phyloP scores from a whole-genome alignment of 768 basidiomycete species.

The Lentinula aciculospora region DNA sequence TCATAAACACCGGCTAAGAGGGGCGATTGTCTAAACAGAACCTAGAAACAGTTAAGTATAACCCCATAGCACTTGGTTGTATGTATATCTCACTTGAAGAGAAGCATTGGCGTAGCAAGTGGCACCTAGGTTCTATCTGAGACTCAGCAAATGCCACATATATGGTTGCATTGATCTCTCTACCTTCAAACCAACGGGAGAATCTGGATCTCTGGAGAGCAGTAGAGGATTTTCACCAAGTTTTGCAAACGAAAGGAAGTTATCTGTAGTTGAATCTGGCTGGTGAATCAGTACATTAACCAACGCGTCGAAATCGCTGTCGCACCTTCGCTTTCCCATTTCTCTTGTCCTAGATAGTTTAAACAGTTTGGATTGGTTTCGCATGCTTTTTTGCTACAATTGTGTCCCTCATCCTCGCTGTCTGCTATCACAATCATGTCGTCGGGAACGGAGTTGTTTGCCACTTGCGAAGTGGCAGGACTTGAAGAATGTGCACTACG shows the following conservation, averaged over 20 bases:
- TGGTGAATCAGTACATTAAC: not conserved
- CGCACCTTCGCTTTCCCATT: slow-evolving; percentile 72
- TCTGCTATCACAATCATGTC: slow-evolving; percentile 71
- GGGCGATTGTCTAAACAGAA: slow-evolving; percentile 84
- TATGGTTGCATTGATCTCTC: slow-evolving; percentile 8
- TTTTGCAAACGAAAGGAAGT: slow-evolving; percentile 46
- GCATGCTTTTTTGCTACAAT: slow-evolving; percentile 62
- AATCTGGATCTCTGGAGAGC: slow-evolving; percentile 40
- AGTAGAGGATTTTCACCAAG: slow-evolving; percentile 52
- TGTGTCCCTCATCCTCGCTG: slow-evolving; percentile 54
- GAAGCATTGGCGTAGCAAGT: slow-evolving; percentile 97
- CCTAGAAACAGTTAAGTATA: slow-evolving; percentile 35
- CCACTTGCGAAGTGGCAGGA: slow-evolving; percentile 11
- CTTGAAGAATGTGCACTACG: slow-evolving; percentile 12
- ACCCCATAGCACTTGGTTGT: not conserved
- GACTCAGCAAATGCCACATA: slow-evolving; percentile 3
- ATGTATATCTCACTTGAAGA: slow-evolving; percentile 55
- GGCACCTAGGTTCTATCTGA: slow-evolving; percentile 81
- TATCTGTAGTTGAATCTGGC: slow-evolving; percentile 25
- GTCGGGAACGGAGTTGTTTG: slow-evolving; percentile 42
- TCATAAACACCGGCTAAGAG: slow-evolving; percentile 83
- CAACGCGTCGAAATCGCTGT: slow-evolving; percentile 10
- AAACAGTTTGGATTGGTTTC: slow-evolving; percentile 78
- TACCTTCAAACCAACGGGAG: slow-evolving; percentile 79
- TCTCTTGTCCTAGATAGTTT: slow-evolving; percentile 81